Conservation (phyloP, 1,139 yeast species). For the Insectozyma bohioensis region DNA sequence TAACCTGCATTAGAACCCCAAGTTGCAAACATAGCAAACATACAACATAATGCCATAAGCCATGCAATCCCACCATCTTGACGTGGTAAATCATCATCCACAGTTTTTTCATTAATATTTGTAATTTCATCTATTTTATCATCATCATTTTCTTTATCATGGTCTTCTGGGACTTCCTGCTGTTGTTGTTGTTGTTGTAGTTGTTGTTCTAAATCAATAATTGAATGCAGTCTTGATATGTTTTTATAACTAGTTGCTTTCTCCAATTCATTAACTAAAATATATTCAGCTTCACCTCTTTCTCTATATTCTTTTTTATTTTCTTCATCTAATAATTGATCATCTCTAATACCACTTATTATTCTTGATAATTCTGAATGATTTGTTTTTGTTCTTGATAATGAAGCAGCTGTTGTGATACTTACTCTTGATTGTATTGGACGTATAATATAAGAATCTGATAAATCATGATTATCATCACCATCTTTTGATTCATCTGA, state of each 20-base stretch:
- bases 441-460: slow-evolving; percentile 2
- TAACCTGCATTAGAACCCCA: slow-evolving; percentile 78
- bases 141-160: slow-evolving; percentile 5
- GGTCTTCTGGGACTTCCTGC: slow-evolving; percentile 1
- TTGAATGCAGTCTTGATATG: slow-evolving; percentile 7
- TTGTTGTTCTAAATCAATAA: slow-evolving; percentile 3
- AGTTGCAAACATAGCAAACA: slow-evolving; percentile 49
- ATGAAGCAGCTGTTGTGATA: slow-evolving; percentile 1
- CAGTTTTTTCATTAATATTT: slow-evolving; percentile 9
- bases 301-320: slow-evolving; percentile 18
- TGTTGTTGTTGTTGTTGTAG: slow-evolving; percentile 1
- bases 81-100: slow-evolving; percentile 12
- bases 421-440: slow-evolving; percentile 4
- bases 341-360: slow-evolving; percentile 34
- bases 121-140: slow-evolving; percentile 9
- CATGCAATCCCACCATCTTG: slow-evolving; percentile 66
- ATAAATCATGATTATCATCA: too few relatives aligned
- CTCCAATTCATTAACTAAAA: slow-evolving; percentile 24
- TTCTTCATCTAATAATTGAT: slow-evolving; percentile 22
- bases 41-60: slow-evolving; percentile 59
- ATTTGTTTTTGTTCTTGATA: slow-evolving; percentile 14
- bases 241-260: slow-evolving; percentile 13
- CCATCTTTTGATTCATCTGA: slow-evolving; percentile 1
- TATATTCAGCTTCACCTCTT: slow-evolving; percentile 22
- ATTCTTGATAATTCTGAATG: slow-evolving; percentile 30